phyloP scores from a whole-genome alignment of 2,329 filamentous ascomycete genomes.

The Apiospora saccharicola region DNA sequence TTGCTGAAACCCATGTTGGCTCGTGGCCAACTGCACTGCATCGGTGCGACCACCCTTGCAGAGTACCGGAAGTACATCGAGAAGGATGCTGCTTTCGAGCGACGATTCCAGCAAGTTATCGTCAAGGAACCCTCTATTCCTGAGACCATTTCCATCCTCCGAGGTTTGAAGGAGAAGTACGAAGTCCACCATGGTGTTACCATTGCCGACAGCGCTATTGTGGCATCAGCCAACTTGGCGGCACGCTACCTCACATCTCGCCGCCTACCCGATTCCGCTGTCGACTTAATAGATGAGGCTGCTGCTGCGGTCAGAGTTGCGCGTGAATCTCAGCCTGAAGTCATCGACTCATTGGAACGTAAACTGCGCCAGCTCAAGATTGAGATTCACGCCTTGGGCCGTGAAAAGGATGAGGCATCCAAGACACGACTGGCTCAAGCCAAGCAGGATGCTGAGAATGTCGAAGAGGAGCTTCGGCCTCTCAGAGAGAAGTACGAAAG shows the following conservation, averaged over 20 bases:
- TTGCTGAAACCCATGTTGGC: conserved; percentile 98
- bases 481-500: conserved; percentile 94
- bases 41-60: conserved; percentile 91
- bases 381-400: conserved; percentile 92
- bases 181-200: conserved; percentile 98
- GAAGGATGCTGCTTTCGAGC: conserved; percentile 97
- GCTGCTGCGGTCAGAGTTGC: conserved; percentile 96
- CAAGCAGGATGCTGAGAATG: conserved; percentile 90
- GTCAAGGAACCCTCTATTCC: conserved; percentile 91
- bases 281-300: conserved; percentile 95
- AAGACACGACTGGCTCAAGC: conserved; percentile 82
- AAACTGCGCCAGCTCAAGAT: conserved; percentile 91
- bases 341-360: conserved; percentile 92
- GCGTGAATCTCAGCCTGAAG: conserved; percentile 94
- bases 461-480: conserved; percentile 90
- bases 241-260: conserved; percentile 91
- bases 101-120: conserved; percentile 96
- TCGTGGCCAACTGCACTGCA: conserved; percentile 95
- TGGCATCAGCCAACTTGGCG: conserved; percentile 88
- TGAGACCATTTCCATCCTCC: conserved; percentile 97
- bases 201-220: conserved; percentile 92
- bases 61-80: conserved; percentile 99
- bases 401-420: conserved; percentile 94
- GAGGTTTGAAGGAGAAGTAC: conserved; percentile 96
- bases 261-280: conserved; percentile 92